Evolutionary conservation across 2,329 filamentous ascomycete genomes (phyloP), one percentile per base, ranked within the genome.

Genomic region (Mycosphaerella sp.): DNA sequence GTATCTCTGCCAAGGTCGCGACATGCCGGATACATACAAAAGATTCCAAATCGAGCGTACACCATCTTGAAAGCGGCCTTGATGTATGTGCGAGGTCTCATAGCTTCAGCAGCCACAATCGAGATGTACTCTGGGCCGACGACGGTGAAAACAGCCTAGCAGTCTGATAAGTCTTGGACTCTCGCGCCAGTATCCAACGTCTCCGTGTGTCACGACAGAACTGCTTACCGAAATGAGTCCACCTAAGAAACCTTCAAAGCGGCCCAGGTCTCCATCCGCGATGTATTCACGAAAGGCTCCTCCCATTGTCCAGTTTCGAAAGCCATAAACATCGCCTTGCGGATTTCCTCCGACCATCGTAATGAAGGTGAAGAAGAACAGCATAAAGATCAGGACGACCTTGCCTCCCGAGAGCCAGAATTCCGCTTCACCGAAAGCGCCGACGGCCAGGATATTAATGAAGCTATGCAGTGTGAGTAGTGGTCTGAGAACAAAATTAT

Each of bases 331-430:
- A 42, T 76, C 65, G 38, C 57, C 54, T 29, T 59, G 55, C 0
- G 69, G 69, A 40, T 70, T 70, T 10, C 68, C 68, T 4, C 68
- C 67, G 4, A 66, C 59, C 67, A 69, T 70, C 12, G 66, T 69
- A 21, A 70, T 51, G 49, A 70, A 69, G 47, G 67, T 68, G 58
- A 69, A 76, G 60, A 59, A 57, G 65, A 75, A 73, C 12, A 76
- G 65, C 41, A 72, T 70, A 49, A 75, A 61, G 62, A 77, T 76
- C 55, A 77, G 58, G 36, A 76, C 51, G 51, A 77, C 72, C 58
- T 77, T 76, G 61, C 72, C 72, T 39, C 71, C 72, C 2, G 80
- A 78, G 2, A 83, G 73, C 78, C 79, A 84, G 54, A 70, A 70
- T 49, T 71, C 69, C 36, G 64, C 68, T 55, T 76, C 73, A 21